These are phyloP conservation scores for Cytospora mali DNA, from an alignment of 2,329 filamentous ascomycete species.

Conservation along the genomic window DNA sequence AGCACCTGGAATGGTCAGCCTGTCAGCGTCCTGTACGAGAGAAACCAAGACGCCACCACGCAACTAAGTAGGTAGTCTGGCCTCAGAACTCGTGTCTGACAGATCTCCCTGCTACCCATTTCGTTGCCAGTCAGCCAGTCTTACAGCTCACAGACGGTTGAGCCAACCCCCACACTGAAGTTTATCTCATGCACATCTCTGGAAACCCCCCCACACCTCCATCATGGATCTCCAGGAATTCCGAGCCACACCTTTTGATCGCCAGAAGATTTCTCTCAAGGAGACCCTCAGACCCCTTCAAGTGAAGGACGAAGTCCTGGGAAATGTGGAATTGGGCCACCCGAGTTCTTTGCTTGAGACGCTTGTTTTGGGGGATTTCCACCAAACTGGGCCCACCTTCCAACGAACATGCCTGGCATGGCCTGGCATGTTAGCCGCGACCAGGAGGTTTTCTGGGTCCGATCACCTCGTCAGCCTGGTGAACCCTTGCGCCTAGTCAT, in stretches of 20 bases:
- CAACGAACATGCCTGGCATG: conserved; percentile 11
- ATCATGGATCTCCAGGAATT: neutral
- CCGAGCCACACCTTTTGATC: conserved; percentile 8
- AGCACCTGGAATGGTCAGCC: neutral
- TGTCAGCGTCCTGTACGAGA: neutral
- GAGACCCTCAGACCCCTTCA: too few relatives aligned
- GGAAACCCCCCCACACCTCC: neutral
- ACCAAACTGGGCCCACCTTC: conserved; percentile 11
- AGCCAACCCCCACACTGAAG: neutral
- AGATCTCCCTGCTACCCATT: too few relatives aligned
- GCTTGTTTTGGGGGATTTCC: conserved; percentile 12
- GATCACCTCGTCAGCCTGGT: conserved; percentile 7
- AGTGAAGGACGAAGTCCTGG: neutral
- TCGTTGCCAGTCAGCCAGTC: too few relatives aligned
- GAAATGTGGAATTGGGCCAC: conserved; percentile 12
- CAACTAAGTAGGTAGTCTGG: neutral
- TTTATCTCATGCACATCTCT: neutral
- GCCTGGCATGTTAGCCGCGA: conserved; percentile 14
- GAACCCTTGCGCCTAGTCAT: conserved; percentile 1
- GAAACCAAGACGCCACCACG: neutral
- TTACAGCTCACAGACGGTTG: neutral
- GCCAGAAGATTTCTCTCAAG: neutral
- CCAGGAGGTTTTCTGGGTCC: conserved; percentile 13
- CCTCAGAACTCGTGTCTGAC: neutral
- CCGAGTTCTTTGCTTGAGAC: conserved; percentile 12